Percentiles rank a stretch among this genome's conserved stretches.
Conservation (phyloP, 164 flowering plant species). For the Magnolia kwangsiensis region DNA sequence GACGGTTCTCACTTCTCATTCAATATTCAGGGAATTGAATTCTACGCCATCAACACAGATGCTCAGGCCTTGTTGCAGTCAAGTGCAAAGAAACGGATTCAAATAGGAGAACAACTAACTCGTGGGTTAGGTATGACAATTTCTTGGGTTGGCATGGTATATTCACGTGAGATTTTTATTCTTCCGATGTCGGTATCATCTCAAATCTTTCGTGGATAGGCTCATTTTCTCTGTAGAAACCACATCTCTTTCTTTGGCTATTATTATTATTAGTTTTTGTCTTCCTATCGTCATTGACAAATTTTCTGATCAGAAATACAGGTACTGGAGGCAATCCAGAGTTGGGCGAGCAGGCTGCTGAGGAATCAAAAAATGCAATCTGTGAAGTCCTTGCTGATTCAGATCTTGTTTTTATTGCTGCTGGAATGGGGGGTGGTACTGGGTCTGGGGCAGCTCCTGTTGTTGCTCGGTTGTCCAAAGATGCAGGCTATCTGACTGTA, state of each 20-base stretch:
- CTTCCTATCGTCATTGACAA: conserved; percentile 8
- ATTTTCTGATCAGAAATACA: conserved; percentile 22
- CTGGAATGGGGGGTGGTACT: conserved; percentile 33
- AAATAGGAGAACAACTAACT: conserved; percentile 27
- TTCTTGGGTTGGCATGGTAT: neutral
- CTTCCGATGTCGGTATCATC: neutral
- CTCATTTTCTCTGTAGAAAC: neutral
- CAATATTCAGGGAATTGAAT: conserved; percentile 24
- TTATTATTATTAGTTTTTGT: neutral
- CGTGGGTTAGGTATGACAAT: conserved; percentile 25
- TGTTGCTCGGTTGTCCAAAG: conserved; percentile 26
- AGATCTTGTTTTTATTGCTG: conserved; percentile 28
- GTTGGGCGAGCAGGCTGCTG: conserved; percentile 30
- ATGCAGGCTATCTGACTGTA: conserved; percentile 24
- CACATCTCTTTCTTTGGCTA: neutral
- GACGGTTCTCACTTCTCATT: conserved; percentile 3
- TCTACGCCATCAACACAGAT: conserved; percentile 28
- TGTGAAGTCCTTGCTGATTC: conserved; percentile 23
- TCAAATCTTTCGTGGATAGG: neutral
- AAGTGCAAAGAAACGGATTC: conserved; percentile 19
- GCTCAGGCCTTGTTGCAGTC: conserved; percentile 28
- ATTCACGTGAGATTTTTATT: neutral
- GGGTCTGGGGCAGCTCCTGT: conserved; percentile 34
- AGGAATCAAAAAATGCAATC: conserved; percentile 27
- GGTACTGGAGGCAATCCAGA: conserved; percentile 33